Evolutionary conservation across 352 stramenopile species (phyloP), one percentile per base, ranked within the genome.

Genomic region (Pythium aquatile): DNA sequence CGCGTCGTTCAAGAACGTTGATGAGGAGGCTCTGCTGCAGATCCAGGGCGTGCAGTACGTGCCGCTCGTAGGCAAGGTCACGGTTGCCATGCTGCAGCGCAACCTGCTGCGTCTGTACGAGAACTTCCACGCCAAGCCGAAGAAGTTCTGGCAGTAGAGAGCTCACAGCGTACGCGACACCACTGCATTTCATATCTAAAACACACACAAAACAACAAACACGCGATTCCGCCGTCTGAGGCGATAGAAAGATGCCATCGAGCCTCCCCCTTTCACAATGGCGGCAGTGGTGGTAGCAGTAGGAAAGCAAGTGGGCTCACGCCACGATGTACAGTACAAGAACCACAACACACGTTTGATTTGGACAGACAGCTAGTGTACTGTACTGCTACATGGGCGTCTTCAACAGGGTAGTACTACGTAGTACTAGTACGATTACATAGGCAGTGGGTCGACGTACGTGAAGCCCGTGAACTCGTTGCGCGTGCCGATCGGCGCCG

Each of bases 21-120:
- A 98, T 61, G 95, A 98, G 67, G 85, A 92, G 11, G 79, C 78
- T 32, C 76, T 99, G 20, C 53, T 97, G 16, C 77, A 97, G 65
- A 92, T 98, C 57, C 78, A 85, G 13, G 95, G 94, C 52, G 90
- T 98, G 35, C 88, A 88, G 61, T 98, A 98, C 80, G 90, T 99
- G 58, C 91, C 95, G 30, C 87, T 98, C 32, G 96, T 99, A 29
- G 97, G 97, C 55, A 98, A 98, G 72, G 96, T 99, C 40, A 99
- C 97, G 5, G 96, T 99, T 35, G 94, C 96, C 35, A 97, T 98
- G 80, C 78, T 99, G 28, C 91, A 99, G 77, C 85, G 95, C 62
- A 99, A 98, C 81, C 77, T 99, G 35, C 81, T 98, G 62, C 84
- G 89, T 68, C 77, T 99, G 26, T 98, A 98, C 81, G 91, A 98